Conservation (phyloP, 2,329 filamentous ascomycete species). For the Trichophyton rubrum region DNA sequence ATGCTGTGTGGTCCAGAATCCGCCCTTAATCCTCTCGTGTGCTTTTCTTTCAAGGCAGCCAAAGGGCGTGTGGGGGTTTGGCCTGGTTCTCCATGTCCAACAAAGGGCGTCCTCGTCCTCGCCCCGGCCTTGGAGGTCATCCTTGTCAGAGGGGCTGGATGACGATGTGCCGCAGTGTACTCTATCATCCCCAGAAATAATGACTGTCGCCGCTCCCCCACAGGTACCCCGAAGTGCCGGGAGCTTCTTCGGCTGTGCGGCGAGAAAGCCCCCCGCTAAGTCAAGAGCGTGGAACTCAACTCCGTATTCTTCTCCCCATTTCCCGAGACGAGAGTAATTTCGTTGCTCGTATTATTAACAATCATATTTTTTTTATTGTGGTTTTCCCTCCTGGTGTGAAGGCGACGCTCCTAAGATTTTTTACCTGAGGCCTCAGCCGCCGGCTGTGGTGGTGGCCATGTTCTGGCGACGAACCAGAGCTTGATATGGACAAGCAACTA, state of each 20-base stretch:
- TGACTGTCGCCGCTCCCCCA: background rate
- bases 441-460: background rate
- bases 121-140: too few species aligned
- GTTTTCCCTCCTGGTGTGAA: too few species aligned
- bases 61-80: background rate
- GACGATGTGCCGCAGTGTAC: too few species aligned
- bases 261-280: background rate
- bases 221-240: background rate
- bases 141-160: too few species aligned
- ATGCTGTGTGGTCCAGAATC: background rate
- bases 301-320: too few species aligned
- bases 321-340: too few species aligned
- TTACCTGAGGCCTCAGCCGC: background rate
- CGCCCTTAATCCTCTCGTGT: too few species aligned
- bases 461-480: background rate
- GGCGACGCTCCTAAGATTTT: too few species aligned
- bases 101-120: background rate
- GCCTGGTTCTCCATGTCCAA: background rate
- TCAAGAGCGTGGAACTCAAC: background rate
- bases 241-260: background rate
- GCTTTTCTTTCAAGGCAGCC: background rate
- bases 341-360: too few species aligned
- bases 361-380: too few species aligned
- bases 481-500: background rate
- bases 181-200: background rate